phyloP scores from a whole-genome alignment of 768 basidiomycete genomes.

The Leccinum subtestaceum region DNA sequence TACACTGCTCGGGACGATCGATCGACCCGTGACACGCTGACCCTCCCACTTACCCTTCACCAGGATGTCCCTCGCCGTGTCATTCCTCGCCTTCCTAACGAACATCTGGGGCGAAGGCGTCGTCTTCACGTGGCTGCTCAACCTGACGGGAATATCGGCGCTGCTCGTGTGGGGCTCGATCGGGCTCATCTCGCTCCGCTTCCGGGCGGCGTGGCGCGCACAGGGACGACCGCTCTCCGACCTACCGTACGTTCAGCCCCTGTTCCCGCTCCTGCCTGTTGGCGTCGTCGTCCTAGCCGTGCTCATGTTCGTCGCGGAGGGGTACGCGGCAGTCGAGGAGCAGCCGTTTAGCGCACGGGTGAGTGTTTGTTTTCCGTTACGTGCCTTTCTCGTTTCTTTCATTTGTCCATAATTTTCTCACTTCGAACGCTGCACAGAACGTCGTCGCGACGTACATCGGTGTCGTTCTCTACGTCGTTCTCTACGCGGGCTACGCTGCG shows the following conservation, averaged over 20 bases:
- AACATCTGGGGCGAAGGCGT: slow-evolving; percentile 57
- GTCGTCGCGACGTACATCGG: slow-evolving; percentile 57
- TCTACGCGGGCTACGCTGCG: slow-evolving; percentile 44
- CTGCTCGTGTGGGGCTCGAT: slow-evolving; percentile 67
- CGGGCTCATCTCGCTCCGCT: slow-evolving; percentile 53
- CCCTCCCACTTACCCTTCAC: neutral
- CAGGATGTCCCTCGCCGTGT: slow-evolving; percentile 47
- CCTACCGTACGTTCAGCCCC: slow-evolving; percentile 56
- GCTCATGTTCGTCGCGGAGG: slow-evolving; percentile 55
- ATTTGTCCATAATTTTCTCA: neutral
- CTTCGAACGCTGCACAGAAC: slow-evolving; percentile 35
- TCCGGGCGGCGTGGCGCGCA: slow-evolving; percentile 56
- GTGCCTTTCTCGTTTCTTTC: neutral
- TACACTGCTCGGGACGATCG: neutral
- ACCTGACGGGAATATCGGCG: slow-evolving; percentile 63
- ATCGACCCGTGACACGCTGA: neutral
- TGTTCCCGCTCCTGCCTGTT: slow-evolving; percentile 52
- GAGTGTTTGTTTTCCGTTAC: slow-evolving; percentile 2
- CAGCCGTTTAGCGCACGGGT: slow-evolving; percentile 46
- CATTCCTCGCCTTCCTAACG: slow-evolving; percentile 52
- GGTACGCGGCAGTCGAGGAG: slow-evolving; percentile 46
- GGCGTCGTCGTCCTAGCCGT: slow-evolving; percentile 47
- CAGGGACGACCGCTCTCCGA: slow-evolving; percentile 51
- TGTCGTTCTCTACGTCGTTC: slow-evolving; percentile 42
- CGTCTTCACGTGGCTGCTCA: slow-evolving; percentile 58